Conservation (phyloP, 192 early-diverging fungal species). For the Gonapodya prolifera region DNA sequence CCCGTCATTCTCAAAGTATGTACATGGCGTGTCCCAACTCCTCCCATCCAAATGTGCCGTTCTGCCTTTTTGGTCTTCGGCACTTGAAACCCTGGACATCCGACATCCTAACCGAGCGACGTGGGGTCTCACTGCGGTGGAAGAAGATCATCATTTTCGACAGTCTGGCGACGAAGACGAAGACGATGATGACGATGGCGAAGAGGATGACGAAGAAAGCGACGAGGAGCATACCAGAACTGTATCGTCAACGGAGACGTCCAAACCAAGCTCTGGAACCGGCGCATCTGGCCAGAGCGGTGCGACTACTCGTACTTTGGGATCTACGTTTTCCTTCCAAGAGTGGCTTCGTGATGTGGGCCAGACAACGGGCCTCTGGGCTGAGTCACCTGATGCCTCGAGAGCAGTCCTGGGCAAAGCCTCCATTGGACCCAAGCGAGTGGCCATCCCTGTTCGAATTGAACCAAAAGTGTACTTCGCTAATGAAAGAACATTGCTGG, state of each 20-base stretch:
- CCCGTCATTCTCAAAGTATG: not conserved
- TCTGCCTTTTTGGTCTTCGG: not conserved
- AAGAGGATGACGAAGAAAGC: not conserved
- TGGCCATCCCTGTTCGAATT: conserved; percentile 46
- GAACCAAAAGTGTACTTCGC: conserved; percentile 83
- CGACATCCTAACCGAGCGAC: not conserved
- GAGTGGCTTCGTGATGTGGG: not conserved
- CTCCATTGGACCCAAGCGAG: conserved; percentile 15
- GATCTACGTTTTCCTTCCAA: not conserved
- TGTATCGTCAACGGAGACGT: not conserved
- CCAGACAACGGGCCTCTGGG: not conserved
- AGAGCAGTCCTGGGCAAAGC: not conserved
- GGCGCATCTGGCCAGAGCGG: not conserved
- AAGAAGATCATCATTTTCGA: not conserved
- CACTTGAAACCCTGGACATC: not conserved
- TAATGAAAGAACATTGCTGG: conserved; percentile 74
- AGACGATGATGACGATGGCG: not conserved
- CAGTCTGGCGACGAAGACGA: not conserved
- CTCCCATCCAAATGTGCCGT: not conserved
- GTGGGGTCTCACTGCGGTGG: not conserved
- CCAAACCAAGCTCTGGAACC: not conserved
- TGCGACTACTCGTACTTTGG: not conserved
- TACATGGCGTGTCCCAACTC: not conserved
- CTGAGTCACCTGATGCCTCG: not conserved
- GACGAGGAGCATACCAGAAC: not conserved